A percentile compares a stretch with the other conserved stretches of the same genome.
Conservation (phyloP, 768 basidiomycete species). For the Lentinula guzmanii region DNA sequence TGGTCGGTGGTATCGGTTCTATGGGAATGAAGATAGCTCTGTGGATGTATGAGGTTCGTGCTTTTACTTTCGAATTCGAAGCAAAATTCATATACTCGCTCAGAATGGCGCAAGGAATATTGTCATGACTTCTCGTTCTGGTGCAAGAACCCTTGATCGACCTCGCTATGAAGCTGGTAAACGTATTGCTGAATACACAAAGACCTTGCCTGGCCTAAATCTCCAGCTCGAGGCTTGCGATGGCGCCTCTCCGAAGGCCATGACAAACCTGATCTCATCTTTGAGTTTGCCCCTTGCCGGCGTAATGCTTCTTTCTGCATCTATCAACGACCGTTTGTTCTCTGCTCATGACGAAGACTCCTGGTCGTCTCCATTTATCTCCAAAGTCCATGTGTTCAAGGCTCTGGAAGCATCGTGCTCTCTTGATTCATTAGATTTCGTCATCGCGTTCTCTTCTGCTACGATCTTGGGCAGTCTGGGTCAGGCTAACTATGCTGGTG, state of each 20-base stretch:
- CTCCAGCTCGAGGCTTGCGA: constrained; percentile 14
- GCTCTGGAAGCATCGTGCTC: constrained; percentile 9
- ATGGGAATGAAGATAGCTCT: constrained; percentile 19
- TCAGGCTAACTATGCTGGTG: constrained; percentile 19
- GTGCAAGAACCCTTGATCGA: constrained; percentile 9
- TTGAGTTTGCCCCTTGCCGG: constrained; percentile 13
- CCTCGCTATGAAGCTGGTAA: constrained; percentile 8
- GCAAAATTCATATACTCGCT: neutral
- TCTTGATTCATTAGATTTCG: constrained; percentile 14
- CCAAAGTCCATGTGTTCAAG: constrained; percentile 14
- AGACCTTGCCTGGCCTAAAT: constrained; percentile 11
- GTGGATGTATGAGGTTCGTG: constrained; percentile 24
- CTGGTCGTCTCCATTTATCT: constrained; percentile 11
- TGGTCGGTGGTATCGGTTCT: constrained; percentile 22
- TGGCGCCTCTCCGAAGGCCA: constrained; percentile 9
- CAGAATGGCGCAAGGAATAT: constrained; percentile 20
- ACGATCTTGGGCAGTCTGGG: constrained; percentile 15
- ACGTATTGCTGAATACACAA: constrained; percentile 12
- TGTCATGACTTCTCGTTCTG: constrained; percentile 17
- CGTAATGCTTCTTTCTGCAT: constrained; percentile 14
- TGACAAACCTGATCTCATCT: constrained; percentile 7
- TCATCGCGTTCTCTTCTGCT: constrained; percentile 17
- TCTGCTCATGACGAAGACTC: constrained; percentile 16
- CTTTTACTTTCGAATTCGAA: neutral
- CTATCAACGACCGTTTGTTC: constrained; percentile 15